Evolutionary conservation across 2,329 filamentous ascomycete species (phyloP).

Genomic region (Epichloe glyceriae): DNA sequence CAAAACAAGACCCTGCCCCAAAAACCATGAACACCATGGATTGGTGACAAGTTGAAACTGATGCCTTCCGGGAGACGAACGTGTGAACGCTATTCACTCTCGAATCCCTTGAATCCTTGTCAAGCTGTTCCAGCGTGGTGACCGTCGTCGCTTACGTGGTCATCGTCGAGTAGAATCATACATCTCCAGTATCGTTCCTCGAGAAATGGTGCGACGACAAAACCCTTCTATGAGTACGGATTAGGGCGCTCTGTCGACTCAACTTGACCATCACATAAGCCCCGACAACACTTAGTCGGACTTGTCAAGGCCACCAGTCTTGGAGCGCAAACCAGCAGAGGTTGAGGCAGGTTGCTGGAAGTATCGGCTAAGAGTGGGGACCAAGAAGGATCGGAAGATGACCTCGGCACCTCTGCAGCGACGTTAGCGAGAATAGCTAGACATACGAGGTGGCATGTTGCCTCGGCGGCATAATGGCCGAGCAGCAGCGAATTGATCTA

Average conservation of each 20-base stretch:
- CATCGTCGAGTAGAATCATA: neutral
- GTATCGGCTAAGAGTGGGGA: constrained; percentile 85
- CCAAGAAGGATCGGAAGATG: constrained; percentile 91
- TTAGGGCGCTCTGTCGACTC: neutral
- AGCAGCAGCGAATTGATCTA: neutral
- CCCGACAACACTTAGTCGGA: constrained; percentile 37
- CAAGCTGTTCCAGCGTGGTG: neutral
- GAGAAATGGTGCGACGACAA: neutral
- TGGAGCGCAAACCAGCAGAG: constrained; percentile 75
- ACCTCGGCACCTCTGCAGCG: constrained; percentile 72
- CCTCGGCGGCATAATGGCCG: neutral
- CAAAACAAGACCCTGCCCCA: neutral
- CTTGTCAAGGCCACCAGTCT: constrained; percentile 68
- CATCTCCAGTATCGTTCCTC: neutral
- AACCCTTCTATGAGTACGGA: neutral
- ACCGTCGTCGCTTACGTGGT: neutral
- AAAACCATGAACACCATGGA: neutral
- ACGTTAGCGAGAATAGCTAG: neutral
- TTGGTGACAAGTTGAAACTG: neutral
- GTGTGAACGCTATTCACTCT: neutral
- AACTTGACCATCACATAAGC: constrained; percentile 1
- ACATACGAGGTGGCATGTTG: neutral
- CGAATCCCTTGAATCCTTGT: neutral
- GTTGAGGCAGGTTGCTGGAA: constrained; percentile 60
- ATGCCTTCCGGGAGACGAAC: neutral